Conservation (phyloP, 352 stramenopile species). For the Thalassiosira mediterranea region DNA sequence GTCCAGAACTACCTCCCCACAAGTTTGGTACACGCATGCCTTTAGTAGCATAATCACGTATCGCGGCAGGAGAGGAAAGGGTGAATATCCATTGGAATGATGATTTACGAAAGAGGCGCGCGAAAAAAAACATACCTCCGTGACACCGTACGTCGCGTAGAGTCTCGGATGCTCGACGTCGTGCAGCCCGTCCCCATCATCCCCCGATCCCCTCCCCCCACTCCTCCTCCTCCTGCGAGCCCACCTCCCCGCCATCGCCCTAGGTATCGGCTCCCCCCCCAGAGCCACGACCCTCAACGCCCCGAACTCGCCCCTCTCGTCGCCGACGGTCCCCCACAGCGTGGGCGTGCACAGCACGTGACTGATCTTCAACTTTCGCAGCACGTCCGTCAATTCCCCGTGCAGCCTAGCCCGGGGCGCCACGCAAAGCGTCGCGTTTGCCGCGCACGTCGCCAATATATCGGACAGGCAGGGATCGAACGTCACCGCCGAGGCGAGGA, state of each 20-base stretch:
- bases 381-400: constrained; percentile 36
- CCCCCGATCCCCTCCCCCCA: not conserved
- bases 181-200: not conserved
- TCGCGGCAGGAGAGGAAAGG: too few species aligned
- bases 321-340: constrained; percentile 53
- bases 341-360: constrained; percentile 80
- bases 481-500: constrained; percentile 4
- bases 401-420: constrained; percentile 39
- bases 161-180: constrained; percentile 45
- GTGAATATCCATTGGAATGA: too few species aligned
- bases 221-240: constrained; percentile 23
- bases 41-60: too few species aligned
- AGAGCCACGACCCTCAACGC: constrained; percentile 65
- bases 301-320: constrained; percentile 21
- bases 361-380: constrained; percentile 52
- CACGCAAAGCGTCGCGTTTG: constrained; percentile 58
- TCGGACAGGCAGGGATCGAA: constrained; percentile 83
- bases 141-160: constrained; percentile 79
- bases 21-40: constrained; percentile 84
- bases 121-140: too few species aligned
- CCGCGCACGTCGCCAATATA: constrained; percentile 68
- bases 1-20: constrained; percentile 59
- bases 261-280: constrained; percentile 78
- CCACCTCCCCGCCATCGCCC: constrained; percentile 50
- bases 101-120: too few species aligned